Base-by-base conservation (phyloP, 805 yeast genomes). In the Zygosaccharomyces siamensis region DNA sequence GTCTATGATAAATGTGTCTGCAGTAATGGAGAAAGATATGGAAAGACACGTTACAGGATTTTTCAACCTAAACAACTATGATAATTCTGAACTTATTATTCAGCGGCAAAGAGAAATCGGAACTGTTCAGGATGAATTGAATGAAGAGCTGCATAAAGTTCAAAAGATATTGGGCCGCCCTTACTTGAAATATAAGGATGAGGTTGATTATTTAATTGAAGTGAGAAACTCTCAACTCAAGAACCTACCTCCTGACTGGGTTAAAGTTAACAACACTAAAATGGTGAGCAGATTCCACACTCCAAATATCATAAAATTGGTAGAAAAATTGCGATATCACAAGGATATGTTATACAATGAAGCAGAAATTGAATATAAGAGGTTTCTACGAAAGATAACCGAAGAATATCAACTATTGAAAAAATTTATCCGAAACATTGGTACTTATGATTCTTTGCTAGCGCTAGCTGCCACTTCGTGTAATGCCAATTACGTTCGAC, bases 121-220 rank as follows among this genome's bases (percentile, higher is more conserved):
- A 2, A 57, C 56, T 0, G 68, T 83, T 5, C 81, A 81, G 44
- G 46, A 53, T 0, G 69, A 72, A 12, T 65, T 93, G 3, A 65
- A 75, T 0, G 68, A 65, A 0, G 90, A 86, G 53, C 67, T 90
- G n/a, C 51, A 55, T 2, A 54, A 57, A 0, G 71, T 86, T 2
- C 69, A 79, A 43, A 60, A 50, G 1, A 42, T 73, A 0, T 63
- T 87, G 26, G 76, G 75, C 26, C 70, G 87, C 26, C 86, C 90
- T 0, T 71, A 76, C 35, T 61, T 85, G 46, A 69, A 74, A 18
- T 89, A 72, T 57, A 80, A 78, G 47, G 74, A 77, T 44, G 83
- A 80, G 45, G 86, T 84, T 18, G 84, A 88, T 2, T 86, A 83
- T 59, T 69, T 90, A 42, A 75, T 93, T 20, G 97, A 90, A 58